Evolutionary conservation across 495 filamentous ascomycete genomes (phyloP).

Genomic region (Penicillium pulvis): DNA sequence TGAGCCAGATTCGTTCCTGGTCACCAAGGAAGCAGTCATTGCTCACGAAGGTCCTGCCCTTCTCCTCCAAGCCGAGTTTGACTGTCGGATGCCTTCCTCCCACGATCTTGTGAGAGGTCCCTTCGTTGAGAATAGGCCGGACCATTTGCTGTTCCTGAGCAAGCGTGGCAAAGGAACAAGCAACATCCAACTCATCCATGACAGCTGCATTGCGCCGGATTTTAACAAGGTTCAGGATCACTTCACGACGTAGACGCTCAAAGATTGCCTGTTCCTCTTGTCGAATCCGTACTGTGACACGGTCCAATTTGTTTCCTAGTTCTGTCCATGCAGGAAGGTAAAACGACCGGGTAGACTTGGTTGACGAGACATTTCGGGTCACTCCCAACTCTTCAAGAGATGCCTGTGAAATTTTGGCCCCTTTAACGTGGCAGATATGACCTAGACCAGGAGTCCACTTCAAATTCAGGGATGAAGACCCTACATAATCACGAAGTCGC

Average conservation of each 20-base stretch:
- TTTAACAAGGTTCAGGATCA: slow-evolving; percentile 75
- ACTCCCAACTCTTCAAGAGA: slow-evolving; percentile 44
- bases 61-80: slow-evolving; percentile 73
- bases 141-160: slow-evolving; percentile 72
- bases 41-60: slow-evolving; percentile 78
- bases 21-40: slow-evolving; percentile 84
- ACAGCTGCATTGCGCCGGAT: slow-evolving; percentile 86
- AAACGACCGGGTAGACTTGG: slow-evolving; percentile 82
- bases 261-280: slow-evolving; percentile 80
- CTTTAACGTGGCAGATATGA: slow-evolving; percentile 89
- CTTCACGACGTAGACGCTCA: slow-evolving; percentile 65
- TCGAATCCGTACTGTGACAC: slow-evolving; percentile 70
- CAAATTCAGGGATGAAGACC: slow-evolving; percentile 63
- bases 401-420: slow-evolving; percentile 62
- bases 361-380: slow-evolving; percentile 68
- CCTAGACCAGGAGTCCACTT: slow-evolving; percentile 82
- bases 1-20: slow-evolving; percentile 74
- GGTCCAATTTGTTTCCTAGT: slow-evolving; percentile 74
- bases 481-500: slow-evolving; percentile 56
- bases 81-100: slow-evolving; percentile 90
- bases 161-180: slow-evolving; percentile 76
- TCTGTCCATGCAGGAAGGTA: slow-evolving; percentile 81
- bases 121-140: slow-evolving; percentile 68
- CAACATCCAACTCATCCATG: slow-evolving; percentile 89
- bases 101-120: slow-evolving; percentile 64